Evolutionary conservation across 768 basidiomycete genomes (phyloP).

Genomic region (Suillus subalutaceus): DNA sequence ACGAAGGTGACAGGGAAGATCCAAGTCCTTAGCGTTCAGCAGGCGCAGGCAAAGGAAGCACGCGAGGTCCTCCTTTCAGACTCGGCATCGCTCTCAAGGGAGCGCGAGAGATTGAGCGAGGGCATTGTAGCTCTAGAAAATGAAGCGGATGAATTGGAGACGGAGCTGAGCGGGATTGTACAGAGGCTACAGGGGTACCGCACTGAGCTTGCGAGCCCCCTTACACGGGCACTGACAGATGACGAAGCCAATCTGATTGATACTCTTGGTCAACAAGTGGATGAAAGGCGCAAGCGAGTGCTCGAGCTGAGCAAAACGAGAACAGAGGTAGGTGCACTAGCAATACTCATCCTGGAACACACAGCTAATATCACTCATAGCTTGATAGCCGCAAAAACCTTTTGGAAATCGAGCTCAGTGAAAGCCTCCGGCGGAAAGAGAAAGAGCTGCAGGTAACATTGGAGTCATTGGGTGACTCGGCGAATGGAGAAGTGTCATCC

Average conservation of each 20-base stretch:
- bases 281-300: slow-evolving; percentile 70
- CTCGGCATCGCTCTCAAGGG: slow-evolving; percentile 55
- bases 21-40: slow-evolving; percentile 68
- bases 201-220: slow-evolving; percentile 71
- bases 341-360: neutral
- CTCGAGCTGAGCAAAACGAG: slow-evolving; percentile 68
- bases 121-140: slow-evolving; percentile 65
- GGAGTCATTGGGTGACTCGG: slow-evolving; percentile 71
- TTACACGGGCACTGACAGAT: slow-evolving; percentile 71
- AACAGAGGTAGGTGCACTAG: slow-evolving; percentile 60
- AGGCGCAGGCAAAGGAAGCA: slow-evolving; percentile 68
- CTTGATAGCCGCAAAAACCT: slow-evolving; percentile 76
- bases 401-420: slow-evolving; percentile 91
- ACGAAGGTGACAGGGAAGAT: slow-evolving; percentile 74
- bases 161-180: slow-evolving; percentile 64
- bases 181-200: slow-evolving; percentile 66
- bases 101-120: slow-evolving; percentile 69
- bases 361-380: slow-evolving; percentile 14
- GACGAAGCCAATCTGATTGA: slow-evolving; percentile 74
- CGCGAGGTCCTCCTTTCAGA: slow-evolving; percentile 72
- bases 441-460: slow-evolving; percentile 79
- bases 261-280: slow-evolving; percentile 72
- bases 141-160: slow-evolving; percentile 71
- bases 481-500: slow-evolving; percentile 56
- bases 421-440: slow-evolving; percentile 77